phyloP scores from a whole-genome alignment of 768 basidiomycete species.

The Kondoa malvinella region DNA sequence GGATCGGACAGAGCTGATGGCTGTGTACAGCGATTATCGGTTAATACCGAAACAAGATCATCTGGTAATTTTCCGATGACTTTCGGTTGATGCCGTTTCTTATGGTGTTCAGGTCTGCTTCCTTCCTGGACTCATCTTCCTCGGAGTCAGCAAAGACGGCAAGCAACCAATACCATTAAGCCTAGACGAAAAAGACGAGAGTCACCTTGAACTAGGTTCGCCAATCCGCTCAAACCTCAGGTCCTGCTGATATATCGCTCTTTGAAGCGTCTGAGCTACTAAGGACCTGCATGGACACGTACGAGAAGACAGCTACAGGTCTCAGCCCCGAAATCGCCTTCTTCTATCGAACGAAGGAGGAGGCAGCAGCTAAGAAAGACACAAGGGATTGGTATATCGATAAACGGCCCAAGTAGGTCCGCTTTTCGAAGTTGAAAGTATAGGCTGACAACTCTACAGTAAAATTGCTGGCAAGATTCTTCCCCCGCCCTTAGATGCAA shows the following conservation, averaged over 20 bases:
- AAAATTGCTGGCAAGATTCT: neutral
- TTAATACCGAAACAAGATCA: conserved; percentile 62
- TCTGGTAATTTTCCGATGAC: no score
- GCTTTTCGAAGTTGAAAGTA: neutral
- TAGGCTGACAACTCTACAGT: neutral
- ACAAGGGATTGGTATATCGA: conserved; percentile 83
- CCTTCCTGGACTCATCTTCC: conserved; percentile 75
- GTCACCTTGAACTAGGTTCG: conserved; percentile 32
- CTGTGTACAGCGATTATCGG: neutral
- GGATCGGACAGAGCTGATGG: no score
- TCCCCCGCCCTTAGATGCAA: conserved; percentile 48
- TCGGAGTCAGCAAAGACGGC: conserved; percentile 48
- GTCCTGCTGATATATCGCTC: conserved; percentile 53
- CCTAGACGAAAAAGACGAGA: conserved; percentile 4
- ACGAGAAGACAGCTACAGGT: conserved; percentile 23
- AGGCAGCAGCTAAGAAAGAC: conserved; percentile 19
- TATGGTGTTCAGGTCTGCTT: no score
- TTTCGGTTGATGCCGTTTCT: no score
- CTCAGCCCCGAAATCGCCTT: conserved; percentile 21
- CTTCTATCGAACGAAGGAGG: conserved; percentile 14
- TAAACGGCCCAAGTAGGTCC: conserved; percentile 4
- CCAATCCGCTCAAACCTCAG: no score
- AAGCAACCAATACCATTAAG: conserved; percentile 11
- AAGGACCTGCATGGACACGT: conserved; percentile 68
- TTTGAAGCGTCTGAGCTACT: conserved; percentile 56